phyloP scores from a whole-genome alignment of 2,329 filamentous ascomycete genomes.

The Setomelanomma holmii region DNA sequence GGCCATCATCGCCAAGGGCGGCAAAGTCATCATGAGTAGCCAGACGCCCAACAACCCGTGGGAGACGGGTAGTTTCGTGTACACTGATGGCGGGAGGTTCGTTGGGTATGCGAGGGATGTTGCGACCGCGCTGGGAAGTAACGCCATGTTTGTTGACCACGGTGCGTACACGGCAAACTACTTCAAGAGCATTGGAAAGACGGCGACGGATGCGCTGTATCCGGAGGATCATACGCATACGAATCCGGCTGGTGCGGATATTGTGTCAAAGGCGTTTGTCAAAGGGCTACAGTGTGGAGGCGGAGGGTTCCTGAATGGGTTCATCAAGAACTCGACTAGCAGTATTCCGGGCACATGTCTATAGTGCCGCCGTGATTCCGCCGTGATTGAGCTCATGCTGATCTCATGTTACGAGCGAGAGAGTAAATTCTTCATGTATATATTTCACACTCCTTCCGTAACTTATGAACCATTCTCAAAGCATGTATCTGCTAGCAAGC shows the following conservation, averaged over 20 bases:
- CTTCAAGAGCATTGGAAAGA: constrained; percentile 59
- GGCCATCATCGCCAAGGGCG: constrained; percentile 61
- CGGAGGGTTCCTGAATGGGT: constrained; percentile 50
- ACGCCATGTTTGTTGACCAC: constrained; percentile 63
- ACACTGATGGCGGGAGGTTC: constrained; percentile 58
- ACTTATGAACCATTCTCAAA: neutral
- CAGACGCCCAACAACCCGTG: constrained; percentile 70
- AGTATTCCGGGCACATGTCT: constrained; percentile 41
- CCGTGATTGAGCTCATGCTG: too few species aligned
- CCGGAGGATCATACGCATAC: constrained; percentile 71
- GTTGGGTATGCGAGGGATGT: constrained; percentile 62
- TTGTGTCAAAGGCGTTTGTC: constrained; percentile 65
- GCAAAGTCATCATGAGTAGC: constrained; percentile 65
- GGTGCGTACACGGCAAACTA: constrained; percentile 64
- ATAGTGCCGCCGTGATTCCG: too few species aligned
- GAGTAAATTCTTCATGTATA: neutral
- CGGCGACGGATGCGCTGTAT: constrained; percentile 61
- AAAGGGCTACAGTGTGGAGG: constrained; percentile 62
- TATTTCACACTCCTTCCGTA: neutral
- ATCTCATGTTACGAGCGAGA: too few species aligned
- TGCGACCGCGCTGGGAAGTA: constrained; percentile 52
- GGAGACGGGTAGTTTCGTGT: constrained; percentile 62
- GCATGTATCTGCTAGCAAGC: neutral
- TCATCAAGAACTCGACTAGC: constrained; percentile 45
- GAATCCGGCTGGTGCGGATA: constrained; percentile 61